A percentile compares a stretch with the other conserved stretches of the same genome.
phyloP scores from a whole-genome alignment of 305 asterid species.

The Solanum hybrid region DNA sequence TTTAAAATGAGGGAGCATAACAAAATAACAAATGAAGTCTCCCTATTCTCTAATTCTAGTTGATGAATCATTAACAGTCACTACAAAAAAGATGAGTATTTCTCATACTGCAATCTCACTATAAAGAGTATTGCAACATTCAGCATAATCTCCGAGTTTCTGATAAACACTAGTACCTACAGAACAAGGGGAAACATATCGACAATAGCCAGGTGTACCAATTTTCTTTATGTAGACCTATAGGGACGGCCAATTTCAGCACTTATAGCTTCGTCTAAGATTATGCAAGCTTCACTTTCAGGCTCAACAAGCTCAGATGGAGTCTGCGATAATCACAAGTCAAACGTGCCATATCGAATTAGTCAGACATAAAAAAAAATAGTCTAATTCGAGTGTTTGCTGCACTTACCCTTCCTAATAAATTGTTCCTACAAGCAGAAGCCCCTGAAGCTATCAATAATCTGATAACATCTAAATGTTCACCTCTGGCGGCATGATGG shows the following conservation, averaged over 20 bases:
- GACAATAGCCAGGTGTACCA: neutral
- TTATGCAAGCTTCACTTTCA: conserved; percentile 55
- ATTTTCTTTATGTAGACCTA: neutral
- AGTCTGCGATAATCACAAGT: conserved; percentile 27
- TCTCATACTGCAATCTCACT: neutral
- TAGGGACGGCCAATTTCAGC: conserved; percentile 8
- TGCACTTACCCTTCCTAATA: conserved; percentile 42
- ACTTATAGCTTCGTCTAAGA: conserved; percentile 43
- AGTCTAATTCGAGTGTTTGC: neutral
- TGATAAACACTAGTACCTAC: neutral
- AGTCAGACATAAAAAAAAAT: neutral
- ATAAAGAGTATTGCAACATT: neutral
- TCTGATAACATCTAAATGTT: conserved; percentile 36
- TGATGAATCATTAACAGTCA: neutral
- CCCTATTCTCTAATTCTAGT: neutral
- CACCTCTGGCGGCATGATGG: conserved; percentile 91
- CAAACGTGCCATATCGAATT: neutral
- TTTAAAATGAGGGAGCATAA: neutral
- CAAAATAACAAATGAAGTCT: neutral
- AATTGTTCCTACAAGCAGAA: conserved; percentile 38
- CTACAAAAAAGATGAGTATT: neutral
- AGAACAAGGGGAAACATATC: neutral
- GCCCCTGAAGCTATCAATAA: conserved; percentile 59
- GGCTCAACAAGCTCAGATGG: conserved; percentile 66
- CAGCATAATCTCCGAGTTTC: neutral